Evolutionary conservation across 2,329 filamentous ascomycete genomes (phyloP).

Genomic region (Macrophomina tecta): DNA sequence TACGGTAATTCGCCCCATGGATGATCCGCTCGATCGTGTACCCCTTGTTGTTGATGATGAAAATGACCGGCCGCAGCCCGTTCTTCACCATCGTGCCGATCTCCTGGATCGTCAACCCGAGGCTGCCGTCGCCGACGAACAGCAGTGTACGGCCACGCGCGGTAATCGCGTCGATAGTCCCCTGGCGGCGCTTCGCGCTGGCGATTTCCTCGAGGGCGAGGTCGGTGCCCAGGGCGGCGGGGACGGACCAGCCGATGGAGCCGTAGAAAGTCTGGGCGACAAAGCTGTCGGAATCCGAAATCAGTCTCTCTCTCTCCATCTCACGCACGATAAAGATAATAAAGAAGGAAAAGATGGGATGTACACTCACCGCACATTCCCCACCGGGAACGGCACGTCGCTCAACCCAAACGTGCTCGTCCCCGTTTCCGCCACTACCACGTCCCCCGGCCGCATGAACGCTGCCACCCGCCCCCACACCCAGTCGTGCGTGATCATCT

Average conservation of each 20-base stretch:
- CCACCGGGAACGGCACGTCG: conserved; percentile 40
- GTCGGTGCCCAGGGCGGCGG: conserved; percentile 50
- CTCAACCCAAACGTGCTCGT: conserved; percentile 49
- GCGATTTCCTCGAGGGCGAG: conserved; percentile 56
- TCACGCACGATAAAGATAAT: neutral
- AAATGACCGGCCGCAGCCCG: conserved; percentile 40
- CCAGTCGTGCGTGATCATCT: conserved; percentile 50
- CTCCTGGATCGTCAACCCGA: conserved; percentile 48
- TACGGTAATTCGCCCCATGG: conserved; percentile 47
- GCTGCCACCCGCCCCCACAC: conserved; percentile 50
- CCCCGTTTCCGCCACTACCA: conserved; percentile 51
- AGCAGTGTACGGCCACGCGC: conserved; percentile 55
- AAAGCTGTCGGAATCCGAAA: conserved; percentile 31
- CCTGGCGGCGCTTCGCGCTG: neutral
- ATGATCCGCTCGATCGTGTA: conserved; percentile 51
- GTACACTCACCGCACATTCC: conserved; percentile 31
- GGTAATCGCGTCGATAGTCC: neutral
- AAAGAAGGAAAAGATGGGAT: neutral
- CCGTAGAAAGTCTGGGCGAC: conserved; percentile 53
- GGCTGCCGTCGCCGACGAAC: conserved; percentile 45
- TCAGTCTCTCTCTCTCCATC: too few relatives aligned
- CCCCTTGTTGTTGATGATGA: conserved; percentile 47
- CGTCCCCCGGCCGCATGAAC: conserved; percentile 46
- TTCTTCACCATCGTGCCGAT: conserved; percentile 45
- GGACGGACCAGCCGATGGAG: conserved; percentile 51